phyloP scores from a whole-genome alignment of 2,329 filamentous ascomycete species.

The Fusarium sp. region DNA sequence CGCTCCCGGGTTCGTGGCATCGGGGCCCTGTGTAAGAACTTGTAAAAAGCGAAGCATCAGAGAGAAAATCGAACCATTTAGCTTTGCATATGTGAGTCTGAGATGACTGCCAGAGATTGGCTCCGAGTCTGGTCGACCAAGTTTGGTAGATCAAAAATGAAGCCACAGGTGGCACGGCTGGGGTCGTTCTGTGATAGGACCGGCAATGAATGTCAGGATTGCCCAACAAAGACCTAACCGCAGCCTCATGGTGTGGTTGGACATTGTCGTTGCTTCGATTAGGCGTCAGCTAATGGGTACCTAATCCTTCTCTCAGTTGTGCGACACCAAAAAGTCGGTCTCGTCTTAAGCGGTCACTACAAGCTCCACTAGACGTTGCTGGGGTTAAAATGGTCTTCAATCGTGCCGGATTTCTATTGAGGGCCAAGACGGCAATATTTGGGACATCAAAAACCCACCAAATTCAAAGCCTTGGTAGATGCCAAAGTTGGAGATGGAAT shows the following conservation, averaged over 20 bases:
- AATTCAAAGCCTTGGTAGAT: conserved; percentile 21
- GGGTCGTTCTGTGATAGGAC: conserved; percentile 18
- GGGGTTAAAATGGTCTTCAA: conserved; percentile 28
- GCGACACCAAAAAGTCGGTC: conserved; percentile 45
- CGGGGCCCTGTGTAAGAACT: conserved; percentile 4
- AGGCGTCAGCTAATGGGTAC: conserved; percentile 40
- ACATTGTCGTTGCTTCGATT: conserved; percentile 23
- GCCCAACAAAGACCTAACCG: conserved; percentile 35
- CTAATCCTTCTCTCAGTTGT: conserved; percentile 36
- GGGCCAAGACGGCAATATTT: conserved; percentile 27
- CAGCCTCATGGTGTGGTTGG: conserved; percentile 44
- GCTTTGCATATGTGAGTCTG: conserved; percentile 19
- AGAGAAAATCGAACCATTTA: conserved; percentile 10
- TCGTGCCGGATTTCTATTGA: conserved; percentile 30
- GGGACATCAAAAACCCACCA: conserved; percentile 22
- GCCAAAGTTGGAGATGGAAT: conserved; percentile 21
- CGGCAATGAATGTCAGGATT: conserved; percentile 22
- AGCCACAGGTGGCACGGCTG: conserved; percentile 33
- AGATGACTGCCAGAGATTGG: conserved; percentile 18
- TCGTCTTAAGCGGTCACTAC: conserved; percentile 34
- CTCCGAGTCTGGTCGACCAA: conserved; percentile 5
- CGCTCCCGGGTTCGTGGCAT: background rate
- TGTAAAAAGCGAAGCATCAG: conserved; percentile 17
- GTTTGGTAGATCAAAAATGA: conserved; percentile 13
- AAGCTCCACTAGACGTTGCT: conserved; percentile 39